Percentiles rank a stretch among this genome's conserved stretches.
Conservation (phyloP, 192 early-diverging fungal genomes). For the Backusella liffmaniae region DNA sequence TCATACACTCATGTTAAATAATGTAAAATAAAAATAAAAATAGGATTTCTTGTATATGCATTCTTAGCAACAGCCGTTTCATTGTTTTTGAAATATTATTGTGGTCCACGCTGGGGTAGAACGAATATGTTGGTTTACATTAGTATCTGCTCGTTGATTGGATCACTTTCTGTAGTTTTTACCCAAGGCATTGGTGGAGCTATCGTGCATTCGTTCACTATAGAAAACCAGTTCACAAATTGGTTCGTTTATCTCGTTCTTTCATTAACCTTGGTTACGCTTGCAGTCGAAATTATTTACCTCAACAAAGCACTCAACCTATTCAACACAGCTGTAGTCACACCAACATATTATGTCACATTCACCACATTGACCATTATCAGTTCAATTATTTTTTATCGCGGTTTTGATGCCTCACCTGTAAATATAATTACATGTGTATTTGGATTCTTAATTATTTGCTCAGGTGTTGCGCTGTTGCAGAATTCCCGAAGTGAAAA, state of each 20-base stretch:
- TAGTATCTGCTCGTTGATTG: constrained; percentile 87
- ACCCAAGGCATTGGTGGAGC: constrained; percentile 89
- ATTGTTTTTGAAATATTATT: constrained; percentile 69
- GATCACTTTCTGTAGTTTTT: constrained; percentile 84
- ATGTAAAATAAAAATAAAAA: background rate
- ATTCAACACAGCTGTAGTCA: constrained; percentile 87
- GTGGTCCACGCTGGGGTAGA: constrained; percentile 76
- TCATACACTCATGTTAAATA: background rate
- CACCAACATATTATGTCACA: constrained; percentile 90
- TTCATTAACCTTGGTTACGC: constrained; percentile 69
- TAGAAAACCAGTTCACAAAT: constrained; percentile 79
- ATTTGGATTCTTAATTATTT: constrained; percentile 86
- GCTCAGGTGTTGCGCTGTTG: constrained; percentile 86
- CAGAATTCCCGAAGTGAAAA: constrained; percentile 38
- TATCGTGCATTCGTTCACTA: constrained; percentile 81
- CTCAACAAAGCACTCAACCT: constrained; percentile 93
- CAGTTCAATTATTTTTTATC: constrained; percentile 82
- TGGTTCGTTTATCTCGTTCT: constrained; percentile 84
- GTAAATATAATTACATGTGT: constrained; percentile 78
- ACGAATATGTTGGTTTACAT: constrained; percentile 84
- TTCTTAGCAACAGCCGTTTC: constrained; percentile 55
- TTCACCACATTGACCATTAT: constrained; percentile 92
- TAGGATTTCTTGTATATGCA: constrained; percentile 71
- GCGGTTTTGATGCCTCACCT: constrained; percentile 72
- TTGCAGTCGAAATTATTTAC: constrained; percentile 91